Percentiles rank a stretch among this genome's conserved stretches.
phyloP scores from a whole-genome alignment of 2,329 filamentous ascomycete genomes.

The Fusarium hostae region DNA sequence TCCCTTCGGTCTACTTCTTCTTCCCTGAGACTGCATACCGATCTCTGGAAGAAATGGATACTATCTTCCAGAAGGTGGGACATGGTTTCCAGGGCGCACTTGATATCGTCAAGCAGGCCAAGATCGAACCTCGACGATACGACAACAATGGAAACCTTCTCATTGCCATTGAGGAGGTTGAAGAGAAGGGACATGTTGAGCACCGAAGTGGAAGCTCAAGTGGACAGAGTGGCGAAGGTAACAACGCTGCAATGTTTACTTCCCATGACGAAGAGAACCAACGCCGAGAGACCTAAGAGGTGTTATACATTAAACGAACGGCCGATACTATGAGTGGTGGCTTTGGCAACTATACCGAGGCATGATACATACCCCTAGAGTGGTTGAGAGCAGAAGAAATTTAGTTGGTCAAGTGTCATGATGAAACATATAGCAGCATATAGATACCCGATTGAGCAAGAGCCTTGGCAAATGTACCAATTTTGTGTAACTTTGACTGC shows the following conservation, averaged over 20 bases:
- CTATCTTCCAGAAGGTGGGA: constrained; percentile 68
- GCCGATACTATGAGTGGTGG: background rate
- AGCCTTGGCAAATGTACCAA: background rate
- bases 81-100: constrained; percentile 52
- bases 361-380: constrained; percentile 11
- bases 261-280: constrained; percentile 51
- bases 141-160: constrained; percentile 69
- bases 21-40: constrained; percentile 73
- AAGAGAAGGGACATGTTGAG: constrained; percentile 50
- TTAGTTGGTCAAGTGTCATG: background rate
- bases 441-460: constrained; percentile 28
- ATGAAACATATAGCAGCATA: constrained; percentile 13
- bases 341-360: background rate
- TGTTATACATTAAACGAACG: background rate
- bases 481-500: constrained; percentile 1
- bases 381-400: background rate
- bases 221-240: constrained; percentile 31
- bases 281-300: constrained; percentile 33
- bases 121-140: constrained; percentile 64
- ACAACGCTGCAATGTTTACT: constrained; percentile 45
- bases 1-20: constrained; percentile 69
- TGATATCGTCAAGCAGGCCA: constrained; percentile 51
- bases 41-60: constrained; percentile 74
- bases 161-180: constrained; percentile 56
- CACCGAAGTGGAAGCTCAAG: constrained; percentile 46